Percentiles rank a stretch among this genome's conserved stretches.
Conservation (phyloP, 1,284 basidiomycete species). For the Leccinum glutinopallens region DNA sequence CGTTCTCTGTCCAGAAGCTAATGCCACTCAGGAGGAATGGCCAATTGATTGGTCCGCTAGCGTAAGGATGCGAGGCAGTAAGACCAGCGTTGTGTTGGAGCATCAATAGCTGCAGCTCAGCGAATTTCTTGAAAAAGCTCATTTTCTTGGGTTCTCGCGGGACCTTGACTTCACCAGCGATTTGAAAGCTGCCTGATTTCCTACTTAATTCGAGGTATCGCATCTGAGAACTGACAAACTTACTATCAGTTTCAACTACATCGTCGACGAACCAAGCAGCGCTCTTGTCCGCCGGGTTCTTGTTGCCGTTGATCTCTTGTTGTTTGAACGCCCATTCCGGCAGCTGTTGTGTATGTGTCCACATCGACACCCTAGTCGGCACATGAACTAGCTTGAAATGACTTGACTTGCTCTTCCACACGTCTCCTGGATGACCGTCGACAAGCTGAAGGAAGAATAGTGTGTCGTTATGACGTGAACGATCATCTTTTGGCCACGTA, state of each 20-base stretch:
- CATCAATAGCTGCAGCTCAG: slow-evolving; percentile 94
- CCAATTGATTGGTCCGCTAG: slow-evolving; percentile 94
- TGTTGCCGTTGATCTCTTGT: slow-evolving; percentile 98
- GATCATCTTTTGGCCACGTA: slow-evolving; percentile 77
- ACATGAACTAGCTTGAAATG: slow-evolving; percentile 91
- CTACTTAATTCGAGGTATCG: background rate
- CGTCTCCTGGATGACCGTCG: slow-evolving; percentile 74
- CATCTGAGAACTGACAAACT: slow-evolving; percentile 31
- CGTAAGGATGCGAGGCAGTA: slow-evolving; percentile 95
- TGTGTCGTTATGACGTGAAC: slow-evolving; percentile 81
- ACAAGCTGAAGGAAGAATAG: slow-evolving; percentile 77
- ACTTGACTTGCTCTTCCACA: slow-evolving; percentile 90
- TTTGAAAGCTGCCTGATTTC: slow-evolving; percentile 19
- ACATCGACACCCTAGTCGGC: slow-evolving; percentile 89
- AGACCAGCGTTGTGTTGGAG: slow-evolving; percentile 97
- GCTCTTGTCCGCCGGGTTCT: slow-evolving; percentile 82
- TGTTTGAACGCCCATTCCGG: slow-evolving; percentile 98
- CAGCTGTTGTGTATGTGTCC: slow-evolving; percentile 85
- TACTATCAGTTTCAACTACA: slow-evolving; percentile 74
- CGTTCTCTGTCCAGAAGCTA: slow-evolving; percentile 95
- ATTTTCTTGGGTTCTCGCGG: slow-evolving; percentile 77
- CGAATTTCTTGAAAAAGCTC: slow-evolving; percentile 95
- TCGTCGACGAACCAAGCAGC: slow-evolving; percentile 90
- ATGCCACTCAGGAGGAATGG: slow-evolving; percentile 95
- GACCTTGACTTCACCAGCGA: slow-evolving; percentile 30